phyloP scores from a whole-genome alignment of 768 basidiomycete genomes.

The Boletus subcaerulescens region DNA sequence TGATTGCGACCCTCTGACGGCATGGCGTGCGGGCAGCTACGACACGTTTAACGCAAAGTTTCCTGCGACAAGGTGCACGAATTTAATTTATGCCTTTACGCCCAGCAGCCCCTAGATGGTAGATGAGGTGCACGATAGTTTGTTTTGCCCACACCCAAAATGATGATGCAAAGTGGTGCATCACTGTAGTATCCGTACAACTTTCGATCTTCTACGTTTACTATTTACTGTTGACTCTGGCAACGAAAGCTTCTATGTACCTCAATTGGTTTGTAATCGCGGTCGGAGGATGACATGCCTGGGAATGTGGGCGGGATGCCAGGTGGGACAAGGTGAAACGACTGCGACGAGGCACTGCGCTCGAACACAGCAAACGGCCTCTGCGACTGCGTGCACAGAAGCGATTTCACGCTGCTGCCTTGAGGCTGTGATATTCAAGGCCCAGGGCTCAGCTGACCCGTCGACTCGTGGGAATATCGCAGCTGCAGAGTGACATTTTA shows the following conservation, averaged over 20 bases:
- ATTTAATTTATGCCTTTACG: slow-evolving; percentile 47
- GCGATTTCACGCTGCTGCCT: slow-evolving; percentile 13
- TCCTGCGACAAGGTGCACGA: slow-evolving; percentile 55
- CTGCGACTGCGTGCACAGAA: slow-evolving; percentile 4
- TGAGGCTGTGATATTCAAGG: slow-evolving; percentile 14
- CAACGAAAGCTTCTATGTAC: not conserved
- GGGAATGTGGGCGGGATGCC: slow-evolving; percentile 12
- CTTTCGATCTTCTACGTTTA: slow-evolving; percentile 29
- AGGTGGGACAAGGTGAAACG: slow-evolving; percentile 4
- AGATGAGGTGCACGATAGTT: slow-evolving; percentile 16
- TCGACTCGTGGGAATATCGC: slow-evolving; percentile 19
- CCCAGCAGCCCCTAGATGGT: slow-evolving; percentile 34
- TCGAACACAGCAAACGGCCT: slow-evolving; percentile 3
- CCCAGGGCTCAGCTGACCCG: not conserved
- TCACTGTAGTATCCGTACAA: slow-evolving; percentile 12
- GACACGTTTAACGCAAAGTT: slow-evolving; percentile 56
- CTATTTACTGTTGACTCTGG: slow-evolving; percentile 24
- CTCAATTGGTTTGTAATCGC: slow-evolving; percentile 16
- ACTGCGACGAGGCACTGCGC: not conserved
- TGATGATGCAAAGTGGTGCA: slow-evolving; percentile 14
- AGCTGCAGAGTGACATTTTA: slow-evolving; percentile 22
- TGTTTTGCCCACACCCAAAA: not conserved
- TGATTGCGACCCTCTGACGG: slow-evolving; percentile 17
- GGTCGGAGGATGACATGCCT: slow-evolving; percentile 13
- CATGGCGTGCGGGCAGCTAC: slow-evolving; percentile 31